Base-by-base conservation (phyloP, 345 rosid genomes). In the Arabidopsis arenosa region DNA sequence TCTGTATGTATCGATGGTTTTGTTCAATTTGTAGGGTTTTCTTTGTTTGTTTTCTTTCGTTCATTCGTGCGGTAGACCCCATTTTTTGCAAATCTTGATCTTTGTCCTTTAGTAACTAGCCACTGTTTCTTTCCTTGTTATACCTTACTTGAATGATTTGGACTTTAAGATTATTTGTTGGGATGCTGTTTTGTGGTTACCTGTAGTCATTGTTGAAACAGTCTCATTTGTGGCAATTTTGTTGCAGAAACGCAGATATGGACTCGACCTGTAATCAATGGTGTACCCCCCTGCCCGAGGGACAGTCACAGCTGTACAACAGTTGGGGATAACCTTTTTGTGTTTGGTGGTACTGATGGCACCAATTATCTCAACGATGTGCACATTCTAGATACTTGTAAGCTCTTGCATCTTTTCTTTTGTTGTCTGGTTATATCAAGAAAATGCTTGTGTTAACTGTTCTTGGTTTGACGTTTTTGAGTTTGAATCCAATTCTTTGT, bases 271-370 rank as follows among this genome's bases (percentile, higher is more conserved):
- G 63, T 43, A 54, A 80, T 86, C 57, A 85, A 80, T 60, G 99
- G 99, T 71, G 76, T 59, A 4, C 93, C 87, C 0, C 99, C 99
- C 1, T 51, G 80, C 54, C 93, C 97, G 0, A 88, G 99, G 85
- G 97, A 92, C 67, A 94, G 99, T 83, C 99, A 94, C 75, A 90
- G 88, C 68, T 92, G 93, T 79, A 88, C 97, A 1, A 73, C 90
- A n/a, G 85, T 94, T 15, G 89, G 86, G 39, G 93, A 89, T 63
- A 85, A 84, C 67, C 84, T 92, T 64, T 86, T 75, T 77, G 92
- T 94, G 61, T 94, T 94, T 72, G 99, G 99, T 73, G 99, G 99
- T 75, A 92, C 97, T 12, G 96, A 94, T 86, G 97, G 96, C 71
- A 81, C 44, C 71, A 85, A 75, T 32, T 87, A 90, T 76, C 92